phyloP scores from a whole-genome alignment of 805 yeast genomes.

The Alloascoidea hylecoeti region DNA sequence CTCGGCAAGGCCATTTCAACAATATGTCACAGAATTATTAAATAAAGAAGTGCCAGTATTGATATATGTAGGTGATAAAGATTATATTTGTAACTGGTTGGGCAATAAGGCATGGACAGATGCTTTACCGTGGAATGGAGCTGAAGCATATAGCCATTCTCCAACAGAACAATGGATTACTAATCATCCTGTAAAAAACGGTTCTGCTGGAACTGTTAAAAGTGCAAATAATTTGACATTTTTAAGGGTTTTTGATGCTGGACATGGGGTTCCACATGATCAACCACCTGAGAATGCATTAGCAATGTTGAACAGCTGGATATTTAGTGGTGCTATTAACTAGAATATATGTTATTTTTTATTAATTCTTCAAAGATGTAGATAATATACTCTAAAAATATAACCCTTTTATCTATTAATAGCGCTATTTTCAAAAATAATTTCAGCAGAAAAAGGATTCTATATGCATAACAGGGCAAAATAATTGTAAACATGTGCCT shows the following conservation, averaged over 20 bases:
- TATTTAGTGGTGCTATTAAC: too few relatives aligned
- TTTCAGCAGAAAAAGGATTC: too few relatives aligned
- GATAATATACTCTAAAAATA: too few relatives aligned
- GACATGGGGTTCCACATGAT: slow-evolving; percentile 89
- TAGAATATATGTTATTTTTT: too few relatives aligned
- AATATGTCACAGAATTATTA: slow-evolving; percentile 40
- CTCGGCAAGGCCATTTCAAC: slow-evolving; percentile 49
- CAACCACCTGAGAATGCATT: slow-evolving; percentile 70
- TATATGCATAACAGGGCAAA: too few relatives aligned
- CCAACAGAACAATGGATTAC: slow-evolving; percentile 23
- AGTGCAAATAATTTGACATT: slow-evolving; percentile 59
- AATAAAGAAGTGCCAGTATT: slow-evolving; percentile 65
- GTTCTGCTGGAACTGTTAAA: slow-evolving; percentile 54
- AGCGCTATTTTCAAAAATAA: too few relatives aligned
- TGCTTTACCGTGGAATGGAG: slow-evolving; percentile 49
- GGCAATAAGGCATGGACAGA: slow-evolving; percentile 81
- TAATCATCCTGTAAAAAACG: slow-evolving; percentile 24
- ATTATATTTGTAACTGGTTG: slow-evolving; percentile 85
- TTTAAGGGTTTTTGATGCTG: slow-evolving; percentile 67
- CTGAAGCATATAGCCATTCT: slow-evolving; percentile 27
- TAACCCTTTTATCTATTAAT: too few relatives aligned
- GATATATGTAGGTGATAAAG: slow-evolving; percentile 88
- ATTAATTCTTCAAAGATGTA: too few relatives aligned
- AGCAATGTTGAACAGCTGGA: slow-evolving; percentile 65
- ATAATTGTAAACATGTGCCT: too few relatives aligned